Base-by-base conservation (phyloP, 495 filamentous ascomycete species). In the Aspergillus incahuasiensis region DNA sequence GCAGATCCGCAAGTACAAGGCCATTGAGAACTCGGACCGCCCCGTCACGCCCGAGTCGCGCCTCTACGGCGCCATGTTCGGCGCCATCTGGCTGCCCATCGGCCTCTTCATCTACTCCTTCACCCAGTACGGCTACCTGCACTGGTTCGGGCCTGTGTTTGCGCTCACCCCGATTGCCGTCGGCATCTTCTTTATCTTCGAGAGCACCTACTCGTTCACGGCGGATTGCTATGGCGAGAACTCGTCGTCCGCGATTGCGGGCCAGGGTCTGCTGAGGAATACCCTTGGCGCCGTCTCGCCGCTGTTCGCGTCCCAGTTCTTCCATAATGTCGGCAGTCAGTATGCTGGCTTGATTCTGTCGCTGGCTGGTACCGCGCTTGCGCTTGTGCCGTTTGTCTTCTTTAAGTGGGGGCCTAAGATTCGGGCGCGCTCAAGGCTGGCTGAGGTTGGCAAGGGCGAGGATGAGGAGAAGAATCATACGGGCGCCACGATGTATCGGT, bases 101-200 rank as follows among this genome's bases (percentile, higher is more conserved):
- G 86, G 86, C 28, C 72, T 90, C 1, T 90, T 91, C 73, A 87
- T 91, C 65, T 91, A 91, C 73, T 86, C 83, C 44, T 90, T 88
- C 86, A 81, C 85, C 1, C 87, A 84, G 6, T 90, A 86, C 68
- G 69, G 75, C 12, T 59, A 64, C 3, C 72, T 90, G 0, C 72
- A 51, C 56, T 90, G 86, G 87, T 78, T 82, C 44, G 88, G 83
- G 0, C 86, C 87, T 5, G 69, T 76, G 6, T 70, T 91, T 6
- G 87, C 82, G 7, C 60, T 73, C 6, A 65, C 57, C 2, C 62
- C 69, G 5, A 73, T 71, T 47, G 57, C 63, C 40, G 65, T 80
- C 41, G 77, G 77, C 48, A 78, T 78, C 58, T 78, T 78, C 62
- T 73, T 76, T 56, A 73, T 78, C 50, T 66, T 80, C 55, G 77